A percentile compares a stretch with the other conserved stretches of the same genome.
These are phyloP conservation scores for Raffaelea ambrosiae DNA, from an alignment of 2,329 filamentous ascomycete species.

Conservation along the genomic window DNA sequence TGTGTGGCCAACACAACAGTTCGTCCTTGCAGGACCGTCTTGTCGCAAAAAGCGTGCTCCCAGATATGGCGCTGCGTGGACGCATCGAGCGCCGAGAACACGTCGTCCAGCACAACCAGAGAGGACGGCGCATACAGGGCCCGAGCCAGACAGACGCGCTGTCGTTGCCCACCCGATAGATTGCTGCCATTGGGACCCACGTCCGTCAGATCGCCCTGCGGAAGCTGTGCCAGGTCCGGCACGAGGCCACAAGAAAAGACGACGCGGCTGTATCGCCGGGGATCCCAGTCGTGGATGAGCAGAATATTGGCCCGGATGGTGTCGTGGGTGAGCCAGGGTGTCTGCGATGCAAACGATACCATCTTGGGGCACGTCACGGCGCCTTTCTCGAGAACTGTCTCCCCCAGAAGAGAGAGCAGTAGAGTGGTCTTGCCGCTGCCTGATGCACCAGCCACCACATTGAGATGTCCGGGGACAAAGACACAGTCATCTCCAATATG, in stretches of 20 bases:
- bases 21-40: constrained; percentile 38
- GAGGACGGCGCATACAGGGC: constrained; percentile 48
- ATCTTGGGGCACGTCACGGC: constrained; percentile 29
- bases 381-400: constrained; percentile 41
- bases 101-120: constrained; percentile 48
- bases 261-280: constrained; percentile 23
- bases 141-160: constrained; percentile 37
- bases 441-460: constrained; percentile 44
- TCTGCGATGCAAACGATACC: constrained; percentile 28
- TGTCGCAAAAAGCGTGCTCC: constrained; percentile 48
- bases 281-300: constrained; percentile 7
- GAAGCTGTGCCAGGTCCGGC: constrained; percentile 16
- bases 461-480: constrained; percentile 45
- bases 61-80: constrained; percentile 49
- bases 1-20: constrained; percentile 52
- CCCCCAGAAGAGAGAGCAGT: constrained; percentile 44
- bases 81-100: constrained; percentile 51
- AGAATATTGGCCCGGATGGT: constrained; percentile 23
- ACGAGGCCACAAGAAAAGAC: constrained; percentile 16
- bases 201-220: constrained; percentile 14
- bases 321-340: constrained; percentile 26
- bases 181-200: constrained; percentile 17
- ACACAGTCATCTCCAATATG: constrained; percentile 33
- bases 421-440: constrained; percentile 51
- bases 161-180: constrained; percentile 17